Base-by-base conservation (phyloP, 208 protist species). In the Herpetomonas tarakana region DNA sequence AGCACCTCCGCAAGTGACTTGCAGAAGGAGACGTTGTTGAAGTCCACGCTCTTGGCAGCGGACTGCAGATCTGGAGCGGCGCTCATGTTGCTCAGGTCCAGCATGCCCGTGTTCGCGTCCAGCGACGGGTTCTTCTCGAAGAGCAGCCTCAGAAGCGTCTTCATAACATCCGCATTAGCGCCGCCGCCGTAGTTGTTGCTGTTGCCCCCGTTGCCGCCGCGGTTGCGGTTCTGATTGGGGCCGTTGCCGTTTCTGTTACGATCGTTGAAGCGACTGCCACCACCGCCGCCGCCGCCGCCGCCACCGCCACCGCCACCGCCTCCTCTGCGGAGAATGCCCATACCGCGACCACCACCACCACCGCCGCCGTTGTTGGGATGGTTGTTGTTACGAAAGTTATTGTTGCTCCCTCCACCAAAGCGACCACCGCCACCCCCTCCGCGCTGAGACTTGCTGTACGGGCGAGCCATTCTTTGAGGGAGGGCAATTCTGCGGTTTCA, bases 21-120 rank as follows among this genome's bases (percentile, higher is more conserved):
- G 64, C 81, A 91, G 67, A 96, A 96, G 3, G 76, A 56, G 14
- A 83, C 78, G 38, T 70, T 91, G 81, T 92, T 91, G 65, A 91
- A 93, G 67, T 96, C 83, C 1, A 96, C 79, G 39, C 65, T 88
- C 27, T 71, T 80, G 62, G 76, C 71, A n/a, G 77, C 81, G 11
- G 71, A 58, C n/a, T 68, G 49, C 16, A 93, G 62, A 56, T 93
- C 86, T 0, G 75, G 76, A 19, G 62, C 77, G 29, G 77, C 69
- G 25, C 62, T 50, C 35, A 92, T 82, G 46, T 71, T 80, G 49
- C 71, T 78, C 19, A 96, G 65, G 54, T 83, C 78, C 19, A 96
- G 68, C 68, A 76, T 62, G 29, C 82, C 82, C 22, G 45, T 83
- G 18, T 61, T 28, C 41, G 73, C 50, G 49, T 75, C 65, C 38